These are phyloP conservation scores for Hypoxylon sp. DNA, from an alignment of 2,329 filamentous ascomycete genomes.

Conservation along the genomic window DNA sequence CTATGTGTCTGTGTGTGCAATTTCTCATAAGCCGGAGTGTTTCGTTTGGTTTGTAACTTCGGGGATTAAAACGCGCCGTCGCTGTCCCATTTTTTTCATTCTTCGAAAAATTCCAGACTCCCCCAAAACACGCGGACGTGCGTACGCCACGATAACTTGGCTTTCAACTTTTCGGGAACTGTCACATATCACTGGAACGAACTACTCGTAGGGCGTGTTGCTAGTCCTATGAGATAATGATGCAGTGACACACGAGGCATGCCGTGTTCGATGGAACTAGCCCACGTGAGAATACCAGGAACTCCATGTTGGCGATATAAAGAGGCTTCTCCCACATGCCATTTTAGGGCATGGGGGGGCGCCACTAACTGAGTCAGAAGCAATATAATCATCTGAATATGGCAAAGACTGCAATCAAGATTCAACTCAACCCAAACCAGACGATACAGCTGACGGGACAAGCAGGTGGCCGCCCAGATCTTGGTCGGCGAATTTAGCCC, in stretches of 20 bases:
- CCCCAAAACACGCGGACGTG: too few species aligned
- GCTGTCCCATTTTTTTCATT: neutral
- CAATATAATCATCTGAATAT: slow-evolving; percentile 24
- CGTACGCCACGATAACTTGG: slow-evolving; percentile 4
- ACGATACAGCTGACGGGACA: slow-evolving; percentile 17
- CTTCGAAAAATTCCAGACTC: too few species aligned
- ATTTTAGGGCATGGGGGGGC: slow-evolving; percentile 20
- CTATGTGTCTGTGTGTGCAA: neutral
- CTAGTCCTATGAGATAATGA: slow-evolving; percentile 19
- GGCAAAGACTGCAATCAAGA: slow-evolving; percentile 19
- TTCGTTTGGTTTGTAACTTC: too few species aligned
- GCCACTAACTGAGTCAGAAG: slow-evolving; percentile 25
- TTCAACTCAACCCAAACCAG: slow-evolving; percentile 18
- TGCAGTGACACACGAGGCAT: slow-evolving; percentile 29
- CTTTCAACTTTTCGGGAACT: neutral
- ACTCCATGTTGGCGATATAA: slow-evolving; percentile 14
- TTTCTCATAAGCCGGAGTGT: too few species aligned
- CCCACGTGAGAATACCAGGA: slow-evolving; percentile 33
- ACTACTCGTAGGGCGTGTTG: slow-evolving; percentile 9
- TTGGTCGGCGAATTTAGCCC: slow-evolving; percentile 36
- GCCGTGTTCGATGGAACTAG: slow-evolving; percentile 28
- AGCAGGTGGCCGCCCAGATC: slow-evolving; percentile 26
- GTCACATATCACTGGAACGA: slow-evolving; percentile 14
- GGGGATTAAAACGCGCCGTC: too few species aligned
- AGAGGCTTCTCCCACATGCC: slow-evolving; percentile 20